These are phyloP conservation scores for Ceratobasidium sp. DNA, from an alignment of 1,284 basidiomycete species.

Conservation along the genomic window DNA sequence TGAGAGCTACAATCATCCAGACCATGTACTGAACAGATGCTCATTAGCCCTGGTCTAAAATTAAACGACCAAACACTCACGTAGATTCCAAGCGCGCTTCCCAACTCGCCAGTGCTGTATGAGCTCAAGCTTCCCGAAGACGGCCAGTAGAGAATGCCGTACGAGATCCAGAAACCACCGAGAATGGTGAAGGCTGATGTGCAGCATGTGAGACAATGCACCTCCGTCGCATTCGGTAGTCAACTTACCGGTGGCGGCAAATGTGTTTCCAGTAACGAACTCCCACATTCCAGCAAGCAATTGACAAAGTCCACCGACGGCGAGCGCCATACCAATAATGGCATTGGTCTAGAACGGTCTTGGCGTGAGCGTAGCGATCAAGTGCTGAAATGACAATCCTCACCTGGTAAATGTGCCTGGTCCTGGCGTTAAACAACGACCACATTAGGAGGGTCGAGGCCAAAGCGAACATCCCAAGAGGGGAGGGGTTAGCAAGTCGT, in stretches of 20 bases:
- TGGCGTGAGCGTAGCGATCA: conserved; percentile 46
- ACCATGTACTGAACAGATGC: conserved; percentile 34
- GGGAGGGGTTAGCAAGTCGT: conserved; percentile 34
- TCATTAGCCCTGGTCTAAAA: not conserved
- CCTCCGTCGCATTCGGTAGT: not conserved
- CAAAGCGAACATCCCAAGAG: conserved; percentile 34
- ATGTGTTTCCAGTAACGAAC: conserved; percentile 53
- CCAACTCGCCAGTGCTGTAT: conserved; percentile 27
- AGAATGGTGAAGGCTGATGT: conserved; percentile 46
- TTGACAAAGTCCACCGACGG: conserved; percentile 51
- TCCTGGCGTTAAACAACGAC: conserved; percentile 37
- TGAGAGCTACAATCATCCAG: conserved; percentile 45
- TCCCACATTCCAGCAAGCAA: conserved; percentile 48
- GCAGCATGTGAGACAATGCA: not conserved
- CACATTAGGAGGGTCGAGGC: conserved; percentile 51
- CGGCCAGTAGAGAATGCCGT: conserved; percentile 41
- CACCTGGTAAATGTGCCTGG: conserved; percentile 44
- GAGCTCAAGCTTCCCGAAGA: conserved; percentile 36
- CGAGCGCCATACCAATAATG: conserved; percentile 48
- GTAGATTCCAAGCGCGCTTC: conserved; percentile 41
- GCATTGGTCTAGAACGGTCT: conserved; percentile 54
- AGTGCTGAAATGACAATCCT: conserved; percentile 42
- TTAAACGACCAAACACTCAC: conserved; percentile 20
- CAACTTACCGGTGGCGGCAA: conserved; percentile 51
- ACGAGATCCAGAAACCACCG: conserved; percentile 47